Evolutionary conservation across 176 grass and related monocot genomes (phyloP), one percentile per base, ranked within the genome.

Genomic region (Triticum timopheevii): DNA sequence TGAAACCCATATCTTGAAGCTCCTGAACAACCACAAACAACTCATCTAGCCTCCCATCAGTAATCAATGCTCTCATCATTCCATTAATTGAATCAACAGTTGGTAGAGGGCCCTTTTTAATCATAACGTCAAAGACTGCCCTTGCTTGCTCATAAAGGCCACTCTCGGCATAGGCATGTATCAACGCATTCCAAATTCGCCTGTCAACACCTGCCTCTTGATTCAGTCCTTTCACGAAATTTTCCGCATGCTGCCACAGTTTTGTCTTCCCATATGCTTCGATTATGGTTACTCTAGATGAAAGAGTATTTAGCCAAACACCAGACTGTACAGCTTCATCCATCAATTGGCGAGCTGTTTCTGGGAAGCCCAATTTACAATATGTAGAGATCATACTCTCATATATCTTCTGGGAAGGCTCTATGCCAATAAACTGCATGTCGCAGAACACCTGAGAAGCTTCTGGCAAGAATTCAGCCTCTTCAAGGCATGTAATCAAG

Each of bases 1-100:
- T 98, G 84, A 98, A 95, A 69, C 90, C 87, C 90, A 95, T 87
- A 82, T 95, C 96, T 91, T 98, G 96, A 89, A 98, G 88, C 73
- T 98, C 90, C 78, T 91, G 56, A 56, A 98, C 85, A 86, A 95
- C 84, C 40, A 98, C 93, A 82, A 94, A 98, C 86, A 95, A 76
- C 86, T 98, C 96, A 61, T 98, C 68, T 58, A 95, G 85, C 62
- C 96, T 94, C 23, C 89, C 92, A 89, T 98, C 93, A 86, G 86
- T 34, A 85, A 98, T 86, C 92, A 98, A 92, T 86, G 93, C 91
- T 31, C 73, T 91, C 90, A 98, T 94, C 79, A 95, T 89, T 50
- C 91, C 96, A 54, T 98, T 98, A 77, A 98, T 82, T 72, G 96
- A 94, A 39, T 98, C 96, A 63, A 95, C 86, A 36, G 87, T 87